phyloP scores from a whole-genome alignment of 148 eudicot species.

The Spergularia marina region DNA sequence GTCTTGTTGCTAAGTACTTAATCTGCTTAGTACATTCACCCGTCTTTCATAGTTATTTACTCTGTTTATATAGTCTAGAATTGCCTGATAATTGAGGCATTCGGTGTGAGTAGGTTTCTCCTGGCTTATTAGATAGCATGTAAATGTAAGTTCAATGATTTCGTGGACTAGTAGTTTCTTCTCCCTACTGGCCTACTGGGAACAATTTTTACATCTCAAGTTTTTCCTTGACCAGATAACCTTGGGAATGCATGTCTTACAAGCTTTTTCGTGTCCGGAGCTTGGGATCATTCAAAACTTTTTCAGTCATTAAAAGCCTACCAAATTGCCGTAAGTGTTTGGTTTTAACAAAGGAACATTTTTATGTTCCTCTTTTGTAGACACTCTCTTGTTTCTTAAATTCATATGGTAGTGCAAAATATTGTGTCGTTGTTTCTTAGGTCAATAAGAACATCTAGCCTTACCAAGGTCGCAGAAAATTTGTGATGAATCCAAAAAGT shows the following conservation, averaged over 20 bases:
- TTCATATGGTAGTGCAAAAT: neutral
- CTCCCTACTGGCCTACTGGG: neutral
- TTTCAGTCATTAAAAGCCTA: conserved; percentile 84
- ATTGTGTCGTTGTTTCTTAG: neutral
- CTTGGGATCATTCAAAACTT: conserved; percentile 81
- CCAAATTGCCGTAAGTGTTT: conserved; percentile 82
- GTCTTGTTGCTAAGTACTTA: neutral
- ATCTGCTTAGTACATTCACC: neutral
- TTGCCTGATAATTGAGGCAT: conserved; percentile 5
- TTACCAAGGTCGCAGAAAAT: neutral
- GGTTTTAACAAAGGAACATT: conserved; percentile 6
- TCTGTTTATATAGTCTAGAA: neutral
- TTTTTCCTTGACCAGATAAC: conserved; percentile 51
- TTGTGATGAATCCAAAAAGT: neutral
- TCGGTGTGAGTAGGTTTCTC: neutral
- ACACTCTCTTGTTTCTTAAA: neutral
- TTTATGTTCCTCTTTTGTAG: neutral
- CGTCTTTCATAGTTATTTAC: neutral
- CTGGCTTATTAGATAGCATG: neutral
- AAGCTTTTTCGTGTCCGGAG: conserved; percentile 82
- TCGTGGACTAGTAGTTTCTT: neutral
- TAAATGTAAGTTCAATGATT: neutral
- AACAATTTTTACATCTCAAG: conserved; percentile 12
- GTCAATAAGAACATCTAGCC: neutral
- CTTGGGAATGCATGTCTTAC: conserved; percentile 95